These are phyloP conservation scores for Huiozyma naganishii DNA, from an alignment of 805 yeast species.

Conservation along the genomic window DNA sequence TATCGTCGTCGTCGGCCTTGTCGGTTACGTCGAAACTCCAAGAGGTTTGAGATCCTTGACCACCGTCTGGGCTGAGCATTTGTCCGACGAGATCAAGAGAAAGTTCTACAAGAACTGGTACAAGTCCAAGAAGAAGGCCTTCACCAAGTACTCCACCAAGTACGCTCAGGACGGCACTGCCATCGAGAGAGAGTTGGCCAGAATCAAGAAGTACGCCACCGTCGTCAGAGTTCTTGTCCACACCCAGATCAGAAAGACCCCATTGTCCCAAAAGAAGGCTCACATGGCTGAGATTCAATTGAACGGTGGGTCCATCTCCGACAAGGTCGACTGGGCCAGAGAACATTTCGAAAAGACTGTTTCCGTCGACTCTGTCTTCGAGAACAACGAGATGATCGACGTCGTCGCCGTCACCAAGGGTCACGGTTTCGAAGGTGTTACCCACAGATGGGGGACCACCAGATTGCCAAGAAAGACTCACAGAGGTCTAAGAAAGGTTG, in stretches of 20 bases:
- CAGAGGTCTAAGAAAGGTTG: conserved; percentile 99
- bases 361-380: conserved; percentile 89
- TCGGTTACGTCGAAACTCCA: conserved; percentile 99
- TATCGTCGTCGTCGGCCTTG: conserved; percentile 98
- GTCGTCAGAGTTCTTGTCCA: conserved; percentile 98
- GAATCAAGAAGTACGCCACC: conserved; percentile 95
- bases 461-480: conserved; percentile 99
- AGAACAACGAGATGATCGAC: conserved; percentile 97
- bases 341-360: conserved; percentile 99
- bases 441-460: conserved; percentile 99
- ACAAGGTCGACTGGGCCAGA: conserved; percentile 97
- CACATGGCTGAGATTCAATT: conserved; percentile 99
- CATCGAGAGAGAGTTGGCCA: conserved; percentile 92
- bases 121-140: conserved; percentile 99
- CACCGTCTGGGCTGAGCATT: conserved; percentile 99
- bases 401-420: conserved; percentile 99
- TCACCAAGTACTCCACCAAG: conserved; percentile 99
- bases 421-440: conserved; percentile 99
- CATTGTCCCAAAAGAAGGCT: conserved; percentile 98
- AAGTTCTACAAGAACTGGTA: conserved; percentile 99
- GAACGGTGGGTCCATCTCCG: conserved; percentile 98
- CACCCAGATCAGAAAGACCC: conserved; percentile 99
- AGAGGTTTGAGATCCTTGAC: conserved; percentile 99
- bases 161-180: conserved; percentile 85
- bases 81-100: conserved; percentile 98